A percentile compares a stretch with the other conserved stretches of the same genome.
Evolutionary conservation across 495 filamentous ascomycete genomes (phyloP).

Genomic region (Podospora comata): DNA sequence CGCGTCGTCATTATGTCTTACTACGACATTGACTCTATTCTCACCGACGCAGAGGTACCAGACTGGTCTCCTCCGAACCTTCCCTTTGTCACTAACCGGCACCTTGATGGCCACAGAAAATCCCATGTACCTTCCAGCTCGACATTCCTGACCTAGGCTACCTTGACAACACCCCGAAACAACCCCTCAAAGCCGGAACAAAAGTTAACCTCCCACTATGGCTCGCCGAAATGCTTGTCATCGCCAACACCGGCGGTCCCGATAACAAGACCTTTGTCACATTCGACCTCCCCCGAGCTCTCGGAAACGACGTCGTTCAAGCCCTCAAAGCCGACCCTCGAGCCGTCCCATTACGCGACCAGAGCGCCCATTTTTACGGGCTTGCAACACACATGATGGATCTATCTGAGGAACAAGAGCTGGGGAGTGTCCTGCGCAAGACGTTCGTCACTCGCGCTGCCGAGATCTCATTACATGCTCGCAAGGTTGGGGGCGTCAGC

Average conservation of each 20-base stretch:
- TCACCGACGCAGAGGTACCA: slow-evolving; percentile 83
- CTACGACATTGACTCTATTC: slow-evolving; percentile 90
- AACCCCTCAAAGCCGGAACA: slow-evolving; percentile 72
- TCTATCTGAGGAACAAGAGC: slow-evolving; percentile 85
- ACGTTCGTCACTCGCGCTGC: slow-evolving; percentile 79
- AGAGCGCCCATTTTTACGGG: slow-evolving; percentile 83
- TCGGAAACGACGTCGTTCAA: slow-evolving; percentile 79
- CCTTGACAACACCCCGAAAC: slow-evolving; percentile 65
- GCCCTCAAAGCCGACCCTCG: slow-evolving; percentile 87
- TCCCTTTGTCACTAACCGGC: neutral
- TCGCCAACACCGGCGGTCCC: slow-evolving; percentile 57
- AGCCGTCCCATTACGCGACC: slow-evolving; percentile 75
- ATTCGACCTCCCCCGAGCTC: slow-evolving; percentile 74
- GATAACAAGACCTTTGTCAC: slow-evolving; percentile 60
- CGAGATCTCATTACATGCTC: slow-evolving; percentile 85
- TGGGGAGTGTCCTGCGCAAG: slow-evolving; percentile 74
- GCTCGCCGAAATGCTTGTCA: slow-evolving; percentile 95
- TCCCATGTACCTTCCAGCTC: slow-evolving; percentile 90
- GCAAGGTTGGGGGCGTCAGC: slow-evolving; percentile 71
- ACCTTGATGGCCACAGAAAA: slow-evolving; percentile 60
- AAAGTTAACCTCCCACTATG: slow-evolving; percentile 84
- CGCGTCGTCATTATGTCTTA: slow-evolving; percentile 65
- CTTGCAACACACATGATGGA: slow-evolving; percentile 82
- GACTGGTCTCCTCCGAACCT: neutral
- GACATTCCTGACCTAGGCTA: slow-evolving; percentile 83